Conservation (phyloP, 768 basidiomycete species). For the Scleroderma citrinum region DNA sequence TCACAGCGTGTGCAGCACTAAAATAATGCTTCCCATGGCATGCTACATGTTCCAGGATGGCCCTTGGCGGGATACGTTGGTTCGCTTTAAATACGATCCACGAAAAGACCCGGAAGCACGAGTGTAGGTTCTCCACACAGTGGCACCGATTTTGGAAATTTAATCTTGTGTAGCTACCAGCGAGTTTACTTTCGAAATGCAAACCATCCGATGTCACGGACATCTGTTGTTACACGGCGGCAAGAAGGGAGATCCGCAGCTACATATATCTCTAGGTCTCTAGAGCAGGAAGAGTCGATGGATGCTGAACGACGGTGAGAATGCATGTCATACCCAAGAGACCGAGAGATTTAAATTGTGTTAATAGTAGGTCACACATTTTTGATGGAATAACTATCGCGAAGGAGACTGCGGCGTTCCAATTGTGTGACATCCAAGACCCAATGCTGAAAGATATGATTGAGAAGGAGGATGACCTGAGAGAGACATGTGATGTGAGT, state of each 20-base stretch:
- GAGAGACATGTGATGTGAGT: slow-evolving; percentile 71
- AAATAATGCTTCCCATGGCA: slow-evolving; percentile 70
- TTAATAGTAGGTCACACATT: slow-evolving; percentile 63
- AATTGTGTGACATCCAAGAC: slow-evolving; percentile 89
- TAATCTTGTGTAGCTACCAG: slow-evolving; percentile 66
- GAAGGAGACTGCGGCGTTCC: slow-evolving; percentile 88
- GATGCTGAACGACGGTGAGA: slow-evolving; percentile 28
- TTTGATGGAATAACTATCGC: slow-evolving; percentile 82
- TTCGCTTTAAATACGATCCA: slow-evolving; percentile 88
- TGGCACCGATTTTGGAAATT: background rate
- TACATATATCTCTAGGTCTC: slow-evolving; percentile 24
- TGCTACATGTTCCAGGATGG: slow-evolving; percentile 92
- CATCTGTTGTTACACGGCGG: slow-evolving; percentile 68
- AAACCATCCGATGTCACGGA: slow-evolving; percentile 71
- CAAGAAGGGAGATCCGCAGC: slow-evolving; percentile 35
- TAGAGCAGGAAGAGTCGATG: slow-evolving; percentile 29
- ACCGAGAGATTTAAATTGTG: background rate
- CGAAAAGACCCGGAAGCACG: slow-evolving; percentile 64
- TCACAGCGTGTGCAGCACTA: slow-evolving; percentile 49
- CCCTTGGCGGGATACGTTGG: slow-evolving; percentile 86
- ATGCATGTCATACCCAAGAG: background rate
- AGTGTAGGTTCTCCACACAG: slow-evolving; percentile 51
- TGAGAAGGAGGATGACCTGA: slow-evolving; percentile 59
- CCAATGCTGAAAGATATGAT: slow-evolving; percentile 80
- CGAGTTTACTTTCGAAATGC: slow-evolving; percentile 86